phyloP scores from a whole-genome alignment of 805 yeast species.

The Saccharomycopsis javanensis region DNA sequence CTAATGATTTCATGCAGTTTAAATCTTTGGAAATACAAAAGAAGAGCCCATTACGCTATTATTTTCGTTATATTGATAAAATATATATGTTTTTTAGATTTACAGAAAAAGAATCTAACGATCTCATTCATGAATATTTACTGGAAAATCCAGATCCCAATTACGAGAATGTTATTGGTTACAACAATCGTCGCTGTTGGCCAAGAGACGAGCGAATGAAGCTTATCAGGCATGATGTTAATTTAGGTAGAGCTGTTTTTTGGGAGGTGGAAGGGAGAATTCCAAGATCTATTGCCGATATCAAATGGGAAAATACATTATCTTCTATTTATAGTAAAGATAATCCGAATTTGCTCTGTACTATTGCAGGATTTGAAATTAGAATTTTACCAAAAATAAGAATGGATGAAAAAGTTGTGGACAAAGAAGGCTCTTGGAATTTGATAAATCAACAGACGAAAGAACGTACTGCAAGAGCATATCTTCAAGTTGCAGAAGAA shows the following conservation, averaged over 20 bases:
- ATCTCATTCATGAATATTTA: slow-evolving; percentile 62
- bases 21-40: slow-evolving; percentile 47
- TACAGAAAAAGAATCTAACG: slow-evolving; percentile 61
- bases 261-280: slow-evolving; percentile 82
- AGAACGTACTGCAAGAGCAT: slow-evolving; percentile 85
- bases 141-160: slow-evolving; percentile 90
- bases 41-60: slow-evolving; percentile 27
- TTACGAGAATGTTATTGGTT: slow-evolving; percentile 75
- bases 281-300: slow-evolving; percentile 61
- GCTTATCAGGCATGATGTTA: slow-evolving; percentile 81
- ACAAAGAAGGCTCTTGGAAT: slow-evolving; percentile 88
- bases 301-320: slow-evolving; percentile 68
- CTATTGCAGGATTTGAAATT: slow-evolving; percentile 94
- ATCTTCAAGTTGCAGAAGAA: slow-evolving; percentile 68
- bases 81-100: slow-evolving; percentile 74
- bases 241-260: slow-evolving; percentile 81
- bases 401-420: slow-evolving; percentile 37
- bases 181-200: slow-evolving; percentile 89
- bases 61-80: slow-evolving; percentile 75
- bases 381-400: slow-evolving; percentile 73
- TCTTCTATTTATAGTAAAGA: slow-evolving; percentile 87
- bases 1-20: slow-evolving; percentile 74
- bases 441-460: slow-evolving; percentile 58
- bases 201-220: slow-evolving; percentile 89
- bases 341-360: slow-evolving; percentile 78